Evolutionary conservation across 164 flowering plant species (phyloP), one percentile per base, ranked within the genome.

Genomic region (Tinospora cordifolia): DNA sequence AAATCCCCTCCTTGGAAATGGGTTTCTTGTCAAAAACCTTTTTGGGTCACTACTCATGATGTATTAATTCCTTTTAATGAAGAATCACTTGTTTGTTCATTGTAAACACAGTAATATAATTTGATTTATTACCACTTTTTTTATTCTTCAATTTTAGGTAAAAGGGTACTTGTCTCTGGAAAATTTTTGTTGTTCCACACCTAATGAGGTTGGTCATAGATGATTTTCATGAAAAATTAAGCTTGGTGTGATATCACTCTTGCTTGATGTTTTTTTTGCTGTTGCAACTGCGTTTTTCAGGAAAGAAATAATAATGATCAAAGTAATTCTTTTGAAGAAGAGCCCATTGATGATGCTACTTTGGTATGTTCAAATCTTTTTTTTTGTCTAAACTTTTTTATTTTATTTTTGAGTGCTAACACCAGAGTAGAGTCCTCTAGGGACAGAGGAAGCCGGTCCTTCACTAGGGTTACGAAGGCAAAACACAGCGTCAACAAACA

Each of bases 101-200:
- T 15, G 3, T 6, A 30, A 34, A 15, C 11, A n/a, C 30, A 21
- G n/a, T 30, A 51, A 5, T 30, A 30, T 30, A 38, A 7, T 25
- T 47, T 49, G 57, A 68, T 39, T 22, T n/a, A 6, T 14, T 27
- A 34, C 44, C 46, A 4, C 70, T 47, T 57, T 17, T 24, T 76
- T 1, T 65, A 12, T 65, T 34, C 25, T 25, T 1, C 64, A 65
- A 19, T 39, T 64, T 62, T 80, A 81, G 86, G 81, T 38, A 9
- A 80, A 81, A n/a, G 83, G 87, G 24, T 87, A 84, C 77, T 76
- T 89, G 71, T 77, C 85, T 10, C 71, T 88, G 36, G 85, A 87
- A 66, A 81, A 76, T n/a, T 44, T 83, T 15, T 65, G 72, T 62
- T 34, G 73, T 65, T 68, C 71, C 57, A 68, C 70, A 60, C 71